Base-by-base conservation (phyloP, 192 early-diverging fungal species). In the Backusella psychrophila region DNA sequence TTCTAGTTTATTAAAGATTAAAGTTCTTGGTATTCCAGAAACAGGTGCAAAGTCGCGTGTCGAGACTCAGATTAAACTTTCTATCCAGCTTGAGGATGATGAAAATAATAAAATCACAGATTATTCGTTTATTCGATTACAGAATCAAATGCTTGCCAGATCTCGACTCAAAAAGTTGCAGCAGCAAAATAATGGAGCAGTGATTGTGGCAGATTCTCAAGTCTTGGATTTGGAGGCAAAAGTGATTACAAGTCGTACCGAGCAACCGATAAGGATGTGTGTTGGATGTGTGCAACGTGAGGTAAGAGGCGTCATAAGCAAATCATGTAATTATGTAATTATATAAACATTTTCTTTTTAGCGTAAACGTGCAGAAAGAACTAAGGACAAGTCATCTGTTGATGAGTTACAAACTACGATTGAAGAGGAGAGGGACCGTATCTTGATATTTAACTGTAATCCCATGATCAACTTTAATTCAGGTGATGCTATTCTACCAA, bases 1-100 rank as follows among this genome's bases (percentile, higher is more conserved):
- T 3, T 3, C 0, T 71, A 31, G 39, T 4, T 31, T 46, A 15
- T 14, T 46, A 29, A 19, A 44, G 3, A 71, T 46, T 44, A 42
- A 23, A 31, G 70, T 81, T 21, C 76, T 70, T 23, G 89, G 89
- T 26, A 78, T 90, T 31, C 85, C 88, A 19, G 75, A 72, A 36
- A 83, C 80, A 44, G 89, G 89, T 53, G 93, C 93, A 35, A 95
- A 96, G 80, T 96, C 94, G 12, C 85, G 96, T 6, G 96, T 97
- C 44, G 96, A 98, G 84, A 98, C 97, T 23, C 97, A 97, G 84
- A 96, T 96, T 78, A 96, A 95, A 73, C 85, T 97, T 31, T 95
- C 93, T 36, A 80, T 98, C 77, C 94, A 96, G 76, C 86, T 98
- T 33, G 87, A 92, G 1, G 92, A 88, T 15, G 80, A 84, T 53